Conservation (phyloP, 176 grass and related monocot species). For the Bothriochloa decipiens region DNA sequence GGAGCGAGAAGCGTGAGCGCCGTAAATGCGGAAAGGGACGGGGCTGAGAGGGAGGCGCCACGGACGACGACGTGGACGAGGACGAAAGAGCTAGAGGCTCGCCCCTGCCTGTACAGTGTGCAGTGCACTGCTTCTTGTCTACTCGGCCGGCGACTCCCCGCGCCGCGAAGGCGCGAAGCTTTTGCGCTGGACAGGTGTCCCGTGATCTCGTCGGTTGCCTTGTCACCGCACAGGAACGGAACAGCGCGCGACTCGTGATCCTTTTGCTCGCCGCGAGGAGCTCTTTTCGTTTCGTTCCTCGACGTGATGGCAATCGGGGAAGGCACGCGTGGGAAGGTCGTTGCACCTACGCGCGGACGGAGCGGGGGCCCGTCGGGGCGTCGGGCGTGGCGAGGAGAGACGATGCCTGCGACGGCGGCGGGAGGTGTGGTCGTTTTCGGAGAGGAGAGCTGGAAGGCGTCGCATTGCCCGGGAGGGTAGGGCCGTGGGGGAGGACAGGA, state of each 20-base stretch:
- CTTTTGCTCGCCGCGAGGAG: not conserved
- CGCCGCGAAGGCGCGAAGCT: too few species aligned
- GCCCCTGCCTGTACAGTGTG: too few species aligned
- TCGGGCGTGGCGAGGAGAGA: not conserved
- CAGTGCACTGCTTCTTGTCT: too few species aligned
- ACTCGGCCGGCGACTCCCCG: too few species aligned
- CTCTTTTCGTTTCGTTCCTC: not conserved
- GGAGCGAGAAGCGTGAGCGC: slow-evolving; percentile 10
- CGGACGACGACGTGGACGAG: slow-evolving; percentile 4
- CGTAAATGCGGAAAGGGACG: slow-evolving; percentile 31
- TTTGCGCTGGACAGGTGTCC: not conserved
- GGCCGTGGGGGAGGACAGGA: not conserved
- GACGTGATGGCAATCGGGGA: not conserved
- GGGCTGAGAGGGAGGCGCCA: slow-evolving; percentile 6
- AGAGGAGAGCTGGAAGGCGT: not conserved
- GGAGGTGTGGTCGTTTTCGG: slow-evolving; percentile 11
- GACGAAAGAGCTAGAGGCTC: not conserved
- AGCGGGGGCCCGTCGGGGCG: not conserved
- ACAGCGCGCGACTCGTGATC: slow-evolving; percentile 1
- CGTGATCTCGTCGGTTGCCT: slow-evolving; percentile 6
- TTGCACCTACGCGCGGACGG: not conserved
- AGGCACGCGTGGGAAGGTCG: not conserved
- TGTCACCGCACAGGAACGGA: not conserved
- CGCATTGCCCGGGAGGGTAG: not conserved
- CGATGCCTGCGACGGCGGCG: not conserved